Base-by-base conservation (phyloP, 495 filamentous ascomycete genomes). In the Podospora didyma region DNA sequence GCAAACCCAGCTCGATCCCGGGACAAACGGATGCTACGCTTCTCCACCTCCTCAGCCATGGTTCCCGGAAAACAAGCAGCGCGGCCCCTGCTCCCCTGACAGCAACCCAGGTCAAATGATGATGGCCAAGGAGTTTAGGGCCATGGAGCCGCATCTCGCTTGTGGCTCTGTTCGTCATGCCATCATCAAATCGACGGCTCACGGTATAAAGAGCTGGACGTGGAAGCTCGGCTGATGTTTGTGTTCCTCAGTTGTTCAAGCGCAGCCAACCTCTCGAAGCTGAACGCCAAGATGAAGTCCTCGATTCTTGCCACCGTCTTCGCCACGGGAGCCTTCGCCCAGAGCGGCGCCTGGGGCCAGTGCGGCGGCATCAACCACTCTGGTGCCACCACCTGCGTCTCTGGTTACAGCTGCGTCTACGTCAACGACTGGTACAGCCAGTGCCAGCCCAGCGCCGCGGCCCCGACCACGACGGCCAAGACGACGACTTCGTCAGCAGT, bases 361-460 rank as follows among this genome's bases (percentile, higher is more conserved):
- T 82, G 79, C 48, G 79, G 79, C 35, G 79, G 79, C 14, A 63
- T 1, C 21, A 53, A 59, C 41, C 79, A 64, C 63, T 62, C 60
- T 20, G 79, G 76, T 0, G 44, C 68, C 0, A 79, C 68, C 1
- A 67, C 63, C 12, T 82, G 79, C 47, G 63, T 66, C 1, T 55
- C 74, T 3, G 67, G 72, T 22, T 75, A 74, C 7, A 58, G 62
- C 2, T 82, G 79, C 63, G 51, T 49, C 34, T 70, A 63, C 21
- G 49, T 62, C 46, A 80, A 76, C 56, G 62, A 72, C 12, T 81
- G 67, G 59, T 82, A 80, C 54, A 66, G 62, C 48, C 73, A 75
- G 62, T 75, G 73, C 60, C 49, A 68, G 14, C 69, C 67, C 12
- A 63, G 63, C 22, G 48, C 57, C 12, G 60, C 58, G 2, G 20